Evolutionary conservation across 352 stramenopile species (phyloP).

Genomic region (Pythium myriotylum): DNA sequence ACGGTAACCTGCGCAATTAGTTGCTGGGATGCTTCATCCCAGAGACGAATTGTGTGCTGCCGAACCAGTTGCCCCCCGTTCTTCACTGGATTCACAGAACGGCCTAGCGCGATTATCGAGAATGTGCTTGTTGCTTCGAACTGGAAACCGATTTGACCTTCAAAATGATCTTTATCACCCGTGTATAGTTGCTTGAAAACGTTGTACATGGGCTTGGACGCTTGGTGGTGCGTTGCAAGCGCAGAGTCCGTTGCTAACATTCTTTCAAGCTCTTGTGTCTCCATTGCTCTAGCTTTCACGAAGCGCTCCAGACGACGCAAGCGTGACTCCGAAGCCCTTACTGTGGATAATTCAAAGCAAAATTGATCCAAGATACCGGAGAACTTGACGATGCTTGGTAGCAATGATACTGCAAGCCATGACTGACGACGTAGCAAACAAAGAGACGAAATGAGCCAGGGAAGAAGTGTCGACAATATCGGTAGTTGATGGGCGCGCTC

Average conservation of each 20-base stretch:
- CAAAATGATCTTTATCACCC: constrained; percentile 89
- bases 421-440: constrained; percentile 81
- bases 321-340: constrained; percentile 64
- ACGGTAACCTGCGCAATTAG: constrained; percentile 70
- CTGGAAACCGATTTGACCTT: constrained; percentile 89
- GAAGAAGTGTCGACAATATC: constrained; percentile 65
- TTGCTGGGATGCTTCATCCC: constrained; percentile 79
- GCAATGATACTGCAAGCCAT: constrained; percentile 72
- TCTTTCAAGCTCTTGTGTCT: constrained; percentile 68
- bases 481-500: constrained; percentile 32
- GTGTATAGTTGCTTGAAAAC: constrained; percentile 90
- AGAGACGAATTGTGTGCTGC: constrained; percentile 78
- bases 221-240: constrained; percentile 43
- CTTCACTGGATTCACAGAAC: constrained; percentile 71
- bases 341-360: constrained; percentile 62
- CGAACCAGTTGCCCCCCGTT: constrained; percentile 67
- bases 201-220: constrained; percentile 82
- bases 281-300: constrained; percentile 59
- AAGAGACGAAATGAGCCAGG: constrained; percentile 79
- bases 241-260: constrained; percentile 54
- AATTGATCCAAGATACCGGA: constrained; percentile 72
- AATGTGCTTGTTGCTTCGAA: constrained; percentile 87
- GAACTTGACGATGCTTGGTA: constrained; percentile 67
- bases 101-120: constrained; percentile 75
- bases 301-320: constrained; percentile 65